These are phyloP conservation scores for Hemerocallis citrina DNA, from an alignment of 106 monocot genomes.

Conservation along the genomic window DNA sequence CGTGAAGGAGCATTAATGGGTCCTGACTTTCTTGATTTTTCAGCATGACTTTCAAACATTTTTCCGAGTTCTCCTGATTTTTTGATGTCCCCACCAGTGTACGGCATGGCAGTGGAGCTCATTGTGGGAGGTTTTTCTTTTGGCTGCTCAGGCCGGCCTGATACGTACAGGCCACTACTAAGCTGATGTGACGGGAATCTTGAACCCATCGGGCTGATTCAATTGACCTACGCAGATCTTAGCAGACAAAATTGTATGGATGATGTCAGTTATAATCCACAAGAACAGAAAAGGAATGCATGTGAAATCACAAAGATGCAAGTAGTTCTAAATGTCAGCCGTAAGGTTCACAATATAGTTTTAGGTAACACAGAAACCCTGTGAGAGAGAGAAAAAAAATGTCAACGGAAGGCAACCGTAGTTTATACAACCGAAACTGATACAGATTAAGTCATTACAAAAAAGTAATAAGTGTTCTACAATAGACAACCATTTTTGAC, in stretches of 20 bases:
- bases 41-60: slow-evolving; percentile 73
- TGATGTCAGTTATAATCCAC: background rate
- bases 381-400: background rate
- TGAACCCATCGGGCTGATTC: slow-evolving; percentile 48
- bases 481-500: no score
- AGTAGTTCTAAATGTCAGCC: background rate
- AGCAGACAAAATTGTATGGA: background rate
- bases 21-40: slow-evolving; percentile 67
- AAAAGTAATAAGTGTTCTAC: no score
- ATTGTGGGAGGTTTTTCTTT: slow-evolving; percentile 63
- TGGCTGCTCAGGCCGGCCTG: slow-evolving; percentile 79
- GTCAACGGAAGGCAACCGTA: background rate
- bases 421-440: background rate
- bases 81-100: slow-evolving; percentile 63
- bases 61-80: slow-evolving; percentile 73
- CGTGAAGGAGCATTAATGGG: slow-evolving; percentile 31
- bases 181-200: slow-evolving; percentile 87
- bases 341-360: background rate
- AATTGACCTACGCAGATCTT: background rate
- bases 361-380: background rate
- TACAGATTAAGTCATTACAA: background rate
- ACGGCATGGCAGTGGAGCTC: slow-evolving; percentile 59
- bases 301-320: background rate
- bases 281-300: background rate
- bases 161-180: slow-evolving; percentile 85